phyloP scores from a whole-genome alignment of 2,329 filamentous ascomycete genomes.

The Zymoseptoria pseudotritici region DNA sequence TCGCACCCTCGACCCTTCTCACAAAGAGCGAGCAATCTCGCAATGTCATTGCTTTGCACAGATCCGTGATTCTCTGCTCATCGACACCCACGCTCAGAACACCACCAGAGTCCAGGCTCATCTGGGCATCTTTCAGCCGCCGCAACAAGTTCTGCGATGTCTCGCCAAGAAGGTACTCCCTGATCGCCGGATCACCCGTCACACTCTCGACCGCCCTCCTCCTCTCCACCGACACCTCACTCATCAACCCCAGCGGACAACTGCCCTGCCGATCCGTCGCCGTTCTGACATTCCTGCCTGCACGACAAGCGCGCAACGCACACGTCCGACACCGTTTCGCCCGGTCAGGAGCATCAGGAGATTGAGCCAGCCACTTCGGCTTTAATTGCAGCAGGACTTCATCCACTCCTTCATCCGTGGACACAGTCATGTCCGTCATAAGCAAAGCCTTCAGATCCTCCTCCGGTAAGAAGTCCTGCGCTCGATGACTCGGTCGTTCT shows the following conservation, averaged over 20 bases:
- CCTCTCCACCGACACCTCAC: constrained; percentile 21
- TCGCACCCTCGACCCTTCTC: constrained; percentile 13
- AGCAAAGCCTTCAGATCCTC: constrained; percentile 26
- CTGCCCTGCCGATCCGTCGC: constrained; percentile 26
- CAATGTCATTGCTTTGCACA: constrained; percentile 41
- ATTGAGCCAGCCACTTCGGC: constrained; percentile 43
- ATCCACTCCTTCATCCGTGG: constrained; percentile 10
- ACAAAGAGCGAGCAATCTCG: constrained; percentile 43
- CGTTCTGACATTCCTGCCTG: constrained; percentile 17
- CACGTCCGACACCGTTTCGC: constrained; percentile 41
- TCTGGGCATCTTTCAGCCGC: constrained; percentile 32
- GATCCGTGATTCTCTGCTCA: neutral
- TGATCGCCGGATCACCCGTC: constrained; percentile 19
- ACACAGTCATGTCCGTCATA: constrained; percentile 31
- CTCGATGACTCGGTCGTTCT: constrained; percentile 19
- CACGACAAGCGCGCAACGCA: constrained; percentile 35
- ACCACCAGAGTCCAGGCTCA: constrained; percentile 32
- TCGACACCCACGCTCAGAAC: constrained; percentile 12
- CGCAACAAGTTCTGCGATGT: constrained; percentile 32
- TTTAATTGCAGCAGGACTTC: constrained; percentile 37
- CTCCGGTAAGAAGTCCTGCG: constrained; percentile 20
- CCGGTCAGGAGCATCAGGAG: constrained; percentile 35
- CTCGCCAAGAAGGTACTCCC: constrained; percentile 18
- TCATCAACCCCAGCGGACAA: constrained; percentile 37
- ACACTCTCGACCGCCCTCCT: constrained; percentile 17